Percentiles rank a stretch among this genome's conserved stretches.
These are phyloP conservation scores for Scedosporium boydii DNA, from an alignment of 2,329 filamentous ascomycete species.

Conservation along the genomic window DNA sequence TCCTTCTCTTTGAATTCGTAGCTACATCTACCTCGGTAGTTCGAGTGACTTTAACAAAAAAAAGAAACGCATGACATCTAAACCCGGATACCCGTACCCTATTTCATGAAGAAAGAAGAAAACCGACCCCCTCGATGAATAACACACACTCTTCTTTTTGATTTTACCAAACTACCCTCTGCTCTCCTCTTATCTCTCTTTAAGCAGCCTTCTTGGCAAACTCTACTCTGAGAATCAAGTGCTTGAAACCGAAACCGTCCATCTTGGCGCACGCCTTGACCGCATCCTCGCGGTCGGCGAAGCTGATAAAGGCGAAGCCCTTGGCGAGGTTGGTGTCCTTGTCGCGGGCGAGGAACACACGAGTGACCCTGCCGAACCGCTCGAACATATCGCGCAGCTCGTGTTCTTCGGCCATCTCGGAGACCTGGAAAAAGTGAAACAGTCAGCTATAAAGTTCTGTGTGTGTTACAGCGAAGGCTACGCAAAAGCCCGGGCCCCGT, in stretches of 20 bases:
- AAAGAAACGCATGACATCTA: neutral
- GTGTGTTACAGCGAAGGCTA: neutral
- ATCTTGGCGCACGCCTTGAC: constrained; percentile 93
- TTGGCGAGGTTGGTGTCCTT: constrained; percentile 92
- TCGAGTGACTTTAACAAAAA: no score
- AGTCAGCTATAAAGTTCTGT: constrained; percentile 10
- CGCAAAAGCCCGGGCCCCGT: neutral
- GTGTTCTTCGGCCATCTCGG: constrained; percentile 91
- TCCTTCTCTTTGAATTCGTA: neutral
- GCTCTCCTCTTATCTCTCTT: neutral
- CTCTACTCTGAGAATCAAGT: constrained; percentile 78
- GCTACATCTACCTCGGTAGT: neutral
- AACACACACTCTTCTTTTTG: neutral
- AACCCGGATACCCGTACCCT: neutral
- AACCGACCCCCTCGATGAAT: neutral
- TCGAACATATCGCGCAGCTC: constrained; percentile 98
- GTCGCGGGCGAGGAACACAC: constrained; percentile 97
- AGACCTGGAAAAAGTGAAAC: constrained; percentile 50
- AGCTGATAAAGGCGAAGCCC: constrained; percentile 98
- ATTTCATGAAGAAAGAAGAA: neutral
- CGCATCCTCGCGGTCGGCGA: constrained; percentile 80
- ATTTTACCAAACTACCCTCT: neutral
- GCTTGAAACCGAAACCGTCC: constrained; percentile 89
- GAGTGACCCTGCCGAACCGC: constrained; percentile 89
- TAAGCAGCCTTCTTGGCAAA: constrained; percentile 57